Conservation (phyloP, 1,284 basidiomycete genomes). For the Exobasidium rhododendri region DNA sequence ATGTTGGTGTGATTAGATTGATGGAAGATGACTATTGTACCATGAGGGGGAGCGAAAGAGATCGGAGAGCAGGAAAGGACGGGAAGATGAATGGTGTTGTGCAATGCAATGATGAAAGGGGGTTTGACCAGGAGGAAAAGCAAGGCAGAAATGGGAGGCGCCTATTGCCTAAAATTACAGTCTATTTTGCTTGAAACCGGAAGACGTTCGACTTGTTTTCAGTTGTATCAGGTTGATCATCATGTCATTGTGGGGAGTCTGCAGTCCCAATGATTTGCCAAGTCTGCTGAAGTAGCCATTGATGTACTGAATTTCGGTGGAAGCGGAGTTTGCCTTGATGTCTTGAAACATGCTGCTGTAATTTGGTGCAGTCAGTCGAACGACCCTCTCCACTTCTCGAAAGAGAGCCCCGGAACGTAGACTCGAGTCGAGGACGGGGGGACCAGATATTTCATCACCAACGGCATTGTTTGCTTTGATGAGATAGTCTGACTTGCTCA, state of each 20-base stretch:
- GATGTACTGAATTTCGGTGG: constrained; percentile 63
- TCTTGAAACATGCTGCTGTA: constrained; percentile 22
- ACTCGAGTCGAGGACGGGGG: constrained; percentile 2
- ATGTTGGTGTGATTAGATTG: too few relatives aligned
- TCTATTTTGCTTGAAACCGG: neutral
- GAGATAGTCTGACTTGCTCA: neutral
- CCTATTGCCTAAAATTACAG: too few relatives aligned
- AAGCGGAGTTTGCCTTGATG: constrained; percentile 15
- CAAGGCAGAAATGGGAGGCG: too few relatives aligned
- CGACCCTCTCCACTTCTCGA: neutral
- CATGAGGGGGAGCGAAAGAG: too few relatives aligned
- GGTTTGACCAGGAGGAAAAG: too few relatives aligned
- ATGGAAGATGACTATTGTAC: too few relatives aligned
- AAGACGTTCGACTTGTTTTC: constrained; percentile 39
- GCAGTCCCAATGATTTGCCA: constrained; percentile 65
- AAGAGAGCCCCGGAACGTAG: neutral
- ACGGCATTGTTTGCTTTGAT: neutral
- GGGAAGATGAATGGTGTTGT: too few relatives aligned
- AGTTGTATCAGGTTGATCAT: constrained; percentile 66
- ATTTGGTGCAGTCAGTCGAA: constrained; percentile 9
- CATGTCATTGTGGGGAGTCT: constrained; percentile 65
- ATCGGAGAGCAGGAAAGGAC: too few relatives aligned
- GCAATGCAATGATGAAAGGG: too few relatives aligned
- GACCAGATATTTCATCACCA: neutral
- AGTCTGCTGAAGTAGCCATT: constrained; percentile 77